Percentiles rank a stretch among this genome's conserved stretches.
Conservation (phyloP, 31 red algal genomes). For the Pterothamnion heteromorphum region DNA sequence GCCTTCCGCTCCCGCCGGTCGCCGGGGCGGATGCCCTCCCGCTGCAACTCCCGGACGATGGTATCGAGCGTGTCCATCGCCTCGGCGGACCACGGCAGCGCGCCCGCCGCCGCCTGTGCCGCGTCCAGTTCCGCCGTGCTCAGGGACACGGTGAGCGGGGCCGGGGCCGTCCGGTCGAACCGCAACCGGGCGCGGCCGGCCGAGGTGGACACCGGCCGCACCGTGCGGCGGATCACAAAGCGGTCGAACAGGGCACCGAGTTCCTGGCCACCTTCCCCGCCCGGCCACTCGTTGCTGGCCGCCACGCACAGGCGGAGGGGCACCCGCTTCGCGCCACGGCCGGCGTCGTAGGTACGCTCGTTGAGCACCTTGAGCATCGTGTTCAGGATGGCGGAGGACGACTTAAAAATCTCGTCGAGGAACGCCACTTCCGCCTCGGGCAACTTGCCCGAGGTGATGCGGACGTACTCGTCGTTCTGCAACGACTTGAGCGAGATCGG, state of each 20-base stretch:
- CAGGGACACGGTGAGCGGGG: too few species aligned
- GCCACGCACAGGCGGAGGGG: neutral
- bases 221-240: neutral
- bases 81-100: too few species aligned
- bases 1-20: too few species aligned
- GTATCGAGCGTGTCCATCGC: too few species aligned
- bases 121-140: too few species aligned
- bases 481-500: conserved; percentile 7
- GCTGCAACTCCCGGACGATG: too few species aligned
- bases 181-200: too few species aligned
- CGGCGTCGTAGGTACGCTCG: neutral
- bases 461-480: neutral
- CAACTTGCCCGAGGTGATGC: neutral
- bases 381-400: neutral
- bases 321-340: neutral
- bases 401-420: neutral
- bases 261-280: neutral
- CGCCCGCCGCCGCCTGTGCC: too few species aligned
- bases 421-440: neutral
- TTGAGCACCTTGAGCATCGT: neutral
- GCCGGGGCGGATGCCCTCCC: too few species aligned
- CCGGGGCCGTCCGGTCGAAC: too few species aligned
- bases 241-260: neutral
- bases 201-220: neutral
- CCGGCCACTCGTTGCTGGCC: neutral